Percentiles rank a stretch among this genome's conserved stretches.
Evolutionary conservation across 2,329 filamentous ascomycete genomes (phyloP).

Genomic region (Aspergillus aculeatinus): DNA sequence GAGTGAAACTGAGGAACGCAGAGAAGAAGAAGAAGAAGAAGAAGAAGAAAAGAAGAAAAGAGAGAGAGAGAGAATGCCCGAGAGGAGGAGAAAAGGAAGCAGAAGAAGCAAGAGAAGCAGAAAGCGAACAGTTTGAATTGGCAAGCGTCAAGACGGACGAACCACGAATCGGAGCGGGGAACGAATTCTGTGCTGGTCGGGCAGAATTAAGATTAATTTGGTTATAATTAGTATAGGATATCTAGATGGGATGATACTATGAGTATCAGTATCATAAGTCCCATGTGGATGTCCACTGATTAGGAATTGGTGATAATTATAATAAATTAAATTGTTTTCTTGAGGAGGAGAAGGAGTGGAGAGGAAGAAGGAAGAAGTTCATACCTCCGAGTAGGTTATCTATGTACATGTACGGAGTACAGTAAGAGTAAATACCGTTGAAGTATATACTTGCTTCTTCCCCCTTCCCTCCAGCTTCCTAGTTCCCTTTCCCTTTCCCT

Average conservation of each 20-base stretch:
- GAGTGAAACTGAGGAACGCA: not conserved
- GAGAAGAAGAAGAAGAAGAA: not conserved
- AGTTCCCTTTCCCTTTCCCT: not conserved
- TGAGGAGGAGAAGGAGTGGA: not conserved
- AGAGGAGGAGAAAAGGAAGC: not conserved
- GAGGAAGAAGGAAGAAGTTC: constrained; percentile 13
- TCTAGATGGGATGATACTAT: too few species aligned
- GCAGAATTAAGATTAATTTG: not conserved
- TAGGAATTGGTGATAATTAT: too few species aligned
- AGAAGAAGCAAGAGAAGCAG: not conserved
- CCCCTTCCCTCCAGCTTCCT: not conserved
- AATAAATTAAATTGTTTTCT: not conserved
- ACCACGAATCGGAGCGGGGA: not conserved
- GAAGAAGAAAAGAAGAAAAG: not conserved
- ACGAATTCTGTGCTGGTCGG: not conserved
- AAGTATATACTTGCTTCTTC: not conserved
- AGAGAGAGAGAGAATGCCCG: not conserved
- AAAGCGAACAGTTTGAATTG: not conserved
- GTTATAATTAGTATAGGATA: not conserved
- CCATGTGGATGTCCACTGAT: too few species aligned
- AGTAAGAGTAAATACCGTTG: not conserved
- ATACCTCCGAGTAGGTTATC: too few species aligned
- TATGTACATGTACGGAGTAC: too few species aligned
- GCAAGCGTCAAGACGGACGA: not conserved
- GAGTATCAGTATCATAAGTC: too few species aligned